A percentile compares a stretch with the other conserved stretches of the same genome.
These are phyloP conservation scores for Podaxis sp. DNA, from an alignment of 768 basidiomycete species.

Conservation along the genomic window DNA sequence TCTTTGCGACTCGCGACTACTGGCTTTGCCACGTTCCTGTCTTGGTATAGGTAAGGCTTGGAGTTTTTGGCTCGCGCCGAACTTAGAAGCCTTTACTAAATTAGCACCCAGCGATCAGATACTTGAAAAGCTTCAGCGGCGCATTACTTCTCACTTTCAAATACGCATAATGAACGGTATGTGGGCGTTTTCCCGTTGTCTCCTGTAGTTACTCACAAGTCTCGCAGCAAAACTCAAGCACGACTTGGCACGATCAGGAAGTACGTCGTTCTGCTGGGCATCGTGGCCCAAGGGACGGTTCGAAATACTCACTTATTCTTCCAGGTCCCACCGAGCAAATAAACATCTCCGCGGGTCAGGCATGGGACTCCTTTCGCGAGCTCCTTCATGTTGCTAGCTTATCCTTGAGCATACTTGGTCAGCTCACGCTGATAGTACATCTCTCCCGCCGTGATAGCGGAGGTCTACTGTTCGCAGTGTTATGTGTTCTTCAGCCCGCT, in stretches of 20 bases:
- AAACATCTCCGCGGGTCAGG: constrained; percentile 1
- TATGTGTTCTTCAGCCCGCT: constrained; percentile 6
- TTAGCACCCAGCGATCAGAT: not conserved
- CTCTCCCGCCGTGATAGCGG: constrained; percentile 5
- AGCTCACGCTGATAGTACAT: constrained; percentile 9
- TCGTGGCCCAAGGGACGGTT: too few species aligned
- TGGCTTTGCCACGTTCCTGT: not conserved
- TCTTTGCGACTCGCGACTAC: not conserved
- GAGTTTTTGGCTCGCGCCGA: not conserved
- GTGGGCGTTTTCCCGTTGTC: not conserved
- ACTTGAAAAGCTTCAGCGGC: not conserved
- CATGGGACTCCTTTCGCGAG: not conserved
- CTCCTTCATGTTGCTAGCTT: not conserved
- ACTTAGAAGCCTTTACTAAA: too few species aligned
- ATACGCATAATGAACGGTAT: constrained; percentile 11
- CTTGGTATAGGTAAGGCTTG: not conserved
- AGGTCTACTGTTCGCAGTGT: constrained; percentile 5
- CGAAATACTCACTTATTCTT: not conserved
- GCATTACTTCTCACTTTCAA: constrained; percentile 9
- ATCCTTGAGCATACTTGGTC: constrained; percentile 3
- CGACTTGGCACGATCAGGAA: constrained; percentile 7
- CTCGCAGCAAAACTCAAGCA: not conserved
- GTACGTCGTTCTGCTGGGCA: not conserved
- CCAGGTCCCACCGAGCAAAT: constrained; percentile 1
- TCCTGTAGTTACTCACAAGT: not conserved